Conservation (phyloP, 768 basidiomycete genomes). For the Crepidotus variabilis region DNA sequence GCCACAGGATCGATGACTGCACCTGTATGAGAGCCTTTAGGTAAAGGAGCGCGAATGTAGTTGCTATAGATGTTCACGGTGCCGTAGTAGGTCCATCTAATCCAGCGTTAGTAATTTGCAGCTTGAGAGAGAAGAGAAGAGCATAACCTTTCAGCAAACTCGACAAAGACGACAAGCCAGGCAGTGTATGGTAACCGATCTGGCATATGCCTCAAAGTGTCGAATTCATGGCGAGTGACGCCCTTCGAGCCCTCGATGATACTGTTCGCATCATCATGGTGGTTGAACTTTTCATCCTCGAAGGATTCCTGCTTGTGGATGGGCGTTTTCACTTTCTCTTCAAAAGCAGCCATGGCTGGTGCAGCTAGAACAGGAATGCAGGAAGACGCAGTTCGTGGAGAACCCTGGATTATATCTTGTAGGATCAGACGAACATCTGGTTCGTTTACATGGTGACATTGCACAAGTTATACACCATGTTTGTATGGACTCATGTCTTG, state of each 20-base stretch:
- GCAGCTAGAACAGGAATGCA: neutral
- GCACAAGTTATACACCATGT: neutral
- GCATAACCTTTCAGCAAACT: constrained; percentile 50
- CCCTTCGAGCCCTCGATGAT: constrained; percentile 41
- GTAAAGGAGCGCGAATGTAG: constrained; percentile 49
- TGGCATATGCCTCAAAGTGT: constrained; percentile 40
- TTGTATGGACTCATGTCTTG: too few species aligned
- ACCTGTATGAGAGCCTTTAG: constrained; percentile 43
- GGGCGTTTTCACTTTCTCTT: constrained; percentile 25
- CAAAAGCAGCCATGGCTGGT: constrained; percentile 9
- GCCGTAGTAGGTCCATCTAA: constrained; percentile 48
- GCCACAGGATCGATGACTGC: constrained; percentile 30
- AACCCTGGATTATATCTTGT: neutral
- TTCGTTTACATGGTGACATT: constrained; percentile 6
- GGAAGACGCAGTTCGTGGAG: neutral
- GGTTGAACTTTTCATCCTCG: constrained; percentile 23
- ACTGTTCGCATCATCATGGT: constrained; percentile 11
- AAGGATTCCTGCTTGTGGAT: constrained; percentile 20
- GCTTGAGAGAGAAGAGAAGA: constrained; percentile 2
- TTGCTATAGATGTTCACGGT: constrained; percentile 49
- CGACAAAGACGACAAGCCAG: constrained; percentile 44
- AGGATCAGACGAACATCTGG: too few species aligned
- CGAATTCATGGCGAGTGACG: constrained; percentile 43
- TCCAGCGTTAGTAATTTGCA: neutral
- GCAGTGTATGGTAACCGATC: constrained; percentile 38